Base-by-base conservation (phyloP, 306 rosid genomes). In the Boehmeria nivea region DNA sequence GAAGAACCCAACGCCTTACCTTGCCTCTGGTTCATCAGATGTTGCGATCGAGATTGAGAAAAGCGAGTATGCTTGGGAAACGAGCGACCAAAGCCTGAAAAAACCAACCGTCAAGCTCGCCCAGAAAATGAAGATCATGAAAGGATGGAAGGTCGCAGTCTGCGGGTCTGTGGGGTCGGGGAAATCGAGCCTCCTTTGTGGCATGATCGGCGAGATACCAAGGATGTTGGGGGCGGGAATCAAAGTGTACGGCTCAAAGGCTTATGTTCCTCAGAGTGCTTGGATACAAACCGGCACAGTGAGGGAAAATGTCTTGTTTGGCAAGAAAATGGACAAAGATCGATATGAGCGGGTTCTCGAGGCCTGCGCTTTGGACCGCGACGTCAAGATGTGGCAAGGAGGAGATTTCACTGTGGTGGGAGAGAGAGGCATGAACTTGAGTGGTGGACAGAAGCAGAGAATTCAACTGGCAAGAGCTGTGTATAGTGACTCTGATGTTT, bases 391-490 rank as follows among this genome's bases (percentile, higher is more conserved):
- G 54, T 90, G 98, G 98, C 59, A 26, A 51, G 83, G 81, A 44
- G 82, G 87, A 50, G 95, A 84, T 70, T 68, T 84, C 69, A 80
- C 78, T 13, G 63, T 72, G 20, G 83, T 90, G 61, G 95, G 88
- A 60, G 95, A 90, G 73, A 82, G 95, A 67, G 97, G 97, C 53
- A 61, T 84, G 64, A 90, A 90, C 82, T 73, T 90, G 63, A 90
- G 97, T 55, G 98, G 98, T 26, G 98, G 98, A 18, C 87, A 90
- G 57, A 90, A 90, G 63, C 98, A 90, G 68, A 70, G 95, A 64
- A 71, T 90, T 76, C 98, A 90, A 71, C 74, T 90, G 43, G 98
- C 95, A 23, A 76, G 98, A 51, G 98, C 98, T 31, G 77, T 84
- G 43, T 90, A 87, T 58, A 80, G 78, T 72, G 84, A 84, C 73